A percentile compares a stretch with the other conserved stretches of the same genome.
Conservation (phyloP, 2,329 filamentous ascomycete genomes). For the Venturia nashicola region DNA sequence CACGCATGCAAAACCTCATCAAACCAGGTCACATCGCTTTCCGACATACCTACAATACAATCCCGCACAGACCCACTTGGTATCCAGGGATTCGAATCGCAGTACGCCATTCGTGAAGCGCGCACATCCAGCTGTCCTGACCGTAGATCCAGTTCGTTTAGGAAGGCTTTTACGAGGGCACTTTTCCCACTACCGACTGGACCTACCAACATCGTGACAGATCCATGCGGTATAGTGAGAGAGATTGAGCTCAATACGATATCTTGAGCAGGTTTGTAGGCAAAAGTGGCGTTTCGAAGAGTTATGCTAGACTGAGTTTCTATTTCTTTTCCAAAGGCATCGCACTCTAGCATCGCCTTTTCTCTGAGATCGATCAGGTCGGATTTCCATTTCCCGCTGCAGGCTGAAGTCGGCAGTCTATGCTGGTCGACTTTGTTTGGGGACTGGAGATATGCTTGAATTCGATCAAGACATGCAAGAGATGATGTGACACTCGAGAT, state of each 20-base stretch:
- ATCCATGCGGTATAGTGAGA: not conserved
- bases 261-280: not conserved
- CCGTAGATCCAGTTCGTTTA: slow-evolving; percentile 13
- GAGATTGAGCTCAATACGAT: not conserved
- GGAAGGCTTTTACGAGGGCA: slow-evolving; percentile 13
- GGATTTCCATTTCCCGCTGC: not conserved
- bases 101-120: slow-evolving; percentile 12
- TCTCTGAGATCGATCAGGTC: not conserved
- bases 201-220: slow-evolving; percentile 13
- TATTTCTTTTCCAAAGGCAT: not conserved
- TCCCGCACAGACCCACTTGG: slow-evolving; percentile 2
- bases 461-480: not conserved
- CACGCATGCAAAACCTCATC: not conserved
- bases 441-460: not conserved
- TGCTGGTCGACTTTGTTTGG: not conserved
- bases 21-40: not conserved
- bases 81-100: slow-evolving; percentile 16
- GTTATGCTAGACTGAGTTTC: not conserved
- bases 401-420: not conserved
- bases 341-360: not conserved
- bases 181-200: slow-evolving; percentile 17
- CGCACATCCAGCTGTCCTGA: slow-evolving; percentile 10
- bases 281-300: not conserved
- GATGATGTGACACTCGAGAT: not conserved
- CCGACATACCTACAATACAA: not conserved